These are phyloP conservation scores for Endocalyx cinctus DNA, from an alignment of 2,329 filamentous ascomycete genomes.

Conservation along the genomic window DNA sequence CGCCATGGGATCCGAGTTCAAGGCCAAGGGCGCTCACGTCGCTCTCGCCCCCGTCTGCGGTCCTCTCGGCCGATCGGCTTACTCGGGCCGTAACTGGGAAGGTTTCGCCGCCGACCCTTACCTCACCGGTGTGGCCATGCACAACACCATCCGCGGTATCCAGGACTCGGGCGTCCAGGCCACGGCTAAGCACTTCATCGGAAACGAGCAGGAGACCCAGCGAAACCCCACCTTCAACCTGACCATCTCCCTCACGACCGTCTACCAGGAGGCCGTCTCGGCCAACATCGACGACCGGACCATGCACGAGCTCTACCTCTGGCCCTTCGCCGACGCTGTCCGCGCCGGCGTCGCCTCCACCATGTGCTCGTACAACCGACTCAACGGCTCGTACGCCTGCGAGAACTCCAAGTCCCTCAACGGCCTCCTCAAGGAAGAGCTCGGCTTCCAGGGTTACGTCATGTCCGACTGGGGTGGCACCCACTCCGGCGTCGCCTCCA, in stretches of 20 bases:
- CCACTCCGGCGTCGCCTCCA: conserved; percentile 29
- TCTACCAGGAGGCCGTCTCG: conserved; percentile 33
- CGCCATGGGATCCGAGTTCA: conserved; percentile 55
- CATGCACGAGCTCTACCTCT: conserved; percentile 52
- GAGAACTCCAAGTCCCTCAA: conserved; percentile 38
- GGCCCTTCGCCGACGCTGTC: conserved; percentile 31
- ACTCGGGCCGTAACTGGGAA: conserved; percentile 62
- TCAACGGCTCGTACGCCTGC: conserved; percentile 47
- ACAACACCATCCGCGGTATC: conserved; percentile 43
- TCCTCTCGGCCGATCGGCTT: conserved; percentile 38
- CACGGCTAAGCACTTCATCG: conserved; percentile 50
- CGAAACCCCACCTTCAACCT: conserved; percentile 30
- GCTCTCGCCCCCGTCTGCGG: conserved; percentile 45
- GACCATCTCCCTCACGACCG: background rate
- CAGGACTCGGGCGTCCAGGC: conserved; percentile 27
- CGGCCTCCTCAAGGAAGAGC: conserved; percentile 38
- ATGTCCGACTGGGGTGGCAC: conserved; percentile 36
- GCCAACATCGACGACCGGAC: conserved; percentile 49
- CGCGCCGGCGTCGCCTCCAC: conserved; percentile 26
- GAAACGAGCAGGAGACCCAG: conserved; percentile 63
- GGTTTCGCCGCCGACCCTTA: conserved; percentile 60
- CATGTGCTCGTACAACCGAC: conserved; percentile 40
- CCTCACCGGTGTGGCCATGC: conserved; percentile 44
- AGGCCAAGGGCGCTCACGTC: conserved; percentile 68
- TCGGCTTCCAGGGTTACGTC: conserved; percentile 43